Evolutionary conservation across 208 protist genomes (phyloP), one percentile per base, ranked within the genome.

Genomic region (Cochliopodium minus): DNA sequence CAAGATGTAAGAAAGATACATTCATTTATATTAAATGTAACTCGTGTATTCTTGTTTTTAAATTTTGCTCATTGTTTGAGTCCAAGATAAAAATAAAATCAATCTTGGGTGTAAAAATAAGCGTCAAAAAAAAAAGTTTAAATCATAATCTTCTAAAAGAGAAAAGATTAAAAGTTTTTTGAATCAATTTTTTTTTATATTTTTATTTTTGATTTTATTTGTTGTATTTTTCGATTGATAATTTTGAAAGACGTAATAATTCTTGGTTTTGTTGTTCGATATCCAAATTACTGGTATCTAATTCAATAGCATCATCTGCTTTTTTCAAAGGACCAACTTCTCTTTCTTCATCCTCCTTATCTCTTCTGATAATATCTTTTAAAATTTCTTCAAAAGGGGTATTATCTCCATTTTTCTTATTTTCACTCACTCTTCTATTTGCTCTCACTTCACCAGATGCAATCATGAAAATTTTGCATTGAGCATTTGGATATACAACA

Each of bases 221-320:
- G n/a, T n/a, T n/a, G n/a, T n/a, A n/a, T n/a, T n/a, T n/a, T n/a
- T n/a, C n/a, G n/a, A n/a, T n/a, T n/a, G n/a, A n/a, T n/a, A n/a
- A n/a, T n/a, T n/a, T n/a, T n/a, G n/a, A 42, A 57, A 57, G 11
- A 50, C 52, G 56, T 57, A 57, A 33, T 57, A 57, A 22, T 57
- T 22, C 29, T 57, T 48, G 17, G 52, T 11, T 48, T 57, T 13
- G 40, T 57, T 48, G 33, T 57, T 57, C 13, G 52, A 57, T 20
- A 57, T 45, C 26, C n/a, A n/a, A n/a, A n/a, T 11, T 17, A 56
- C 45, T 35, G 15, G 52, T 57, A 54, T 57, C 52, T 13, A 57
- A 33, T 13, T 11, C 17, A 38, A 42, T 11, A 13, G 52, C 52
- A n/a, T 57, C 52, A 48, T 57, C 52, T 23, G 52, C 52, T 30